Base-by-base conservation (phyloP, 202 grass and related monocot genomes). In the Panicum hallii region DNA sequence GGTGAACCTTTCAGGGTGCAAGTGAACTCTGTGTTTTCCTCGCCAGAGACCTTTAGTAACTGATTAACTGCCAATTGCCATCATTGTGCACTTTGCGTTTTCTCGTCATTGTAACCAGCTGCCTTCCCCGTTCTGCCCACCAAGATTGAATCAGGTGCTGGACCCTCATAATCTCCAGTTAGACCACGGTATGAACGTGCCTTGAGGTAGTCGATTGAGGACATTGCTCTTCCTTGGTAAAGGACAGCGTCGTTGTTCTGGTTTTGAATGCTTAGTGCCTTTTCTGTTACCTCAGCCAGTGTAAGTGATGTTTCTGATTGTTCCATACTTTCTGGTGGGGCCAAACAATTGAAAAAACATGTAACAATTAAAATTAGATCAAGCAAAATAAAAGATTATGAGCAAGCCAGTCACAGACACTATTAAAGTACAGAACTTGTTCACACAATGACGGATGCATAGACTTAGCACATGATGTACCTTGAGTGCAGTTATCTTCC, bases 141-240 rank as follows among this genome's bases (percentile, higher is more conserved):
- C 67, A 94, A 70, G 68, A 94, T 67, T 22, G 90, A 83, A 69
- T 83, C 78, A 9, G 91, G 83, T 36, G 70, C 44, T 46, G 77
- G 63, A 57, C 55, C 84, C 50, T 91, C 72, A 4, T 82, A 92
- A 64, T 92, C 87, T 72, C 84, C 83, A 0, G 75, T 94, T 41
- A 99, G 84, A 88, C 93, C 97, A 70, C 84, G 91, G 81, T 89
- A 96, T 0, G 97, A 91, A 15, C 88, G 86, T 6, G 97, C 86
- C 67, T 93, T 86, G 74, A 96, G 93, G 84, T 94, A 99, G 48
- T 96, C 90, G 1, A 91, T 82, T 15, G 91, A 94, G 9, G 93
- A 96, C 55, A 80, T 89, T 7, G 97, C 97, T 34, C 66, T 80
- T 75, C 97, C 91, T 88, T 94, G 88, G 72, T 95, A 96, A 38